These are phyloP conservation scores for Linderina pennispora DNA, from an alignment of 192 early-diverging fungal genomes.

Conservation along the genomic window DNA sequence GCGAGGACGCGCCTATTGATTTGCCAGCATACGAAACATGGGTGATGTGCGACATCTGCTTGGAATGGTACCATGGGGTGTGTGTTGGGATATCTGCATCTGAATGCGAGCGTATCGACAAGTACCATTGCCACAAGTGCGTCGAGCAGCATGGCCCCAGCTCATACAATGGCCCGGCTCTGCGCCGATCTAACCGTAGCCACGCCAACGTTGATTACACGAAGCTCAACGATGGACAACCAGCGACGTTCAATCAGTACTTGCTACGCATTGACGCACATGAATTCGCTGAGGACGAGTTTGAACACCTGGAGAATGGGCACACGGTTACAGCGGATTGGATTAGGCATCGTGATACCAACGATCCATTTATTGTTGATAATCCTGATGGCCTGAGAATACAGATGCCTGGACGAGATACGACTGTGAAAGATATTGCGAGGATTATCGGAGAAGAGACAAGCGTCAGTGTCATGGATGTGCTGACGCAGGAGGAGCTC, in stretches of 20 bases:
- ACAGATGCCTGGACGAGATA: constrained; percentile 60
- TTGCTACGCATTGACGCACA: constrained; percentile 64
- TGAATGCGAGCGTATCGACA: constrained; percentile 57
- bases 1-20: constrained; percentile 38
- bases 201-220: constrained; percentile 72
- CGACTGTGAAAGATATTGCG: constrained; percentile 60
- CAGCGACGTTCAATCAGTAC: constrained; percentile 77
- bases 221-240: constrained; percentile 69
- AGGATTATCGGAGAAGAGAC: constrained; percentile 52
- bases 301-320: constrained; percentile 56
- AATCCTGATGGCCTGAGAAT: constrained; percentile 67
- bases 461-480: constrained; percentile 88
- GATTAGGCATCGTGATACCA: constrained; percentile 55
- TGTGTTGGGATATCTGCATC: constrained; percentile 53
- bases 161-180: constrained; percentile 42
- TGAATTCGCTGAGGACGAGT: constrained; percentile 60
- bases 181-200: constrained; percentile 54
- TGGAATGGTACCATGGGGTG: constrained; percentile 59
- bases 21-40: constrained; percentile 50
- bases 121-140: constrained; percentile 59
- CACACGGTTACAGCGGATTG: constrained; percentile 62
- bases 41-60: constrained; percentile 63
- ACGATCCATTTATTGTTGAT: constrained; percentile 70
- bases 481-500: constrained; percentile 78
- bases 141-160: constrained; percentile 51